Percentiles rank a stretch among this genome's conserved stretches.
Evolutionary conservation across 1,139 yeast species (phyloP).

Genomic region (Yamadazyma sp.): DNA sequence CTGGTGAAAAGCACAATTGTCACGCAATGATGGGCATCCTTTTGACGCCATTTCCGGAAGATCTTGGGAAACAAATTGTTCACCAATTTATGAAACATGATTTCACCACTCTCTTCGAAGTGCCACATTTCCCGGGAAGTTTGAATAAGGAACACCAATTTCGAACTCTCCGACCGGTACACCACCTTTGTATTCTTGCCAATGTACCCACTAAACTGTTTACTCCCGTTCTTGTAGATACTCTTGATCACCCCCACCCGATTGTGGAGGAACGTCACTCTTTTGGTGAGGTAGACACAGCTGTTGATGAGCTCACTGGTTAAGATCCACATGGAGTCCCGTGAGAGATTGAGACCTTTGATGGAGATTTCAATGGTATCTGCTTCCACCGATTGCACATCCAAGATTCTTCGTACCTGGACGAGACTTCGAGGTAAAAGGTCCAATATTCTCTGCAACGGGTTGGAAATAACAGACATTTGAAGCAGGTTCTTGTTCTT

Average conservation of each 20-base stretch:
- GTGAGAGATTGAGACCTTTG: constrained; percentile 75
- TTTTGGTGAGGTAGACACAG: constrained; percentile 69
- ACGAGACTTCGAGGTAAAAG: constrained; percentile 67
- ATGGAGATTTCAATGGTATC: constrained; percentile 82
- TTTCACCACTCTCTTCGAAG: constrained; percentile 94
- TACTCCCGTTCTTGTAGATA: constrained; percentile 70
- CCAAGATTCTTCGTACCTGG: constrained; percentile 43
- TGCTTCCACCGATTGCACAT: constrained; percentile 53
- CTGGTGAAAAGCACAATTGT: constrained; percentile 88
- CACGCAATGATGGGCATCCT: constrained; percentile 85
- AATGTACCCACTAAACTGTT: constrained; percentile 61
- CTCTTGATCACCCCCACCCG: constrained; percentile 61
- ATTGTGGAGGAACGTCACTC: constrained; percentile 60
- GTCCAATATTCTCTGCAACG: constrained; percentile 61
- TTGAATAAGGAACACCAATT: constrained; percentile 79
- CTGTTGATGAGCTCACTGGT: constrained; percentile 60
- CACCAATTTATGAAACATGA: constrained; percentile 87
- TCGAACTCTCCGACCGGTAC: constrained; percentile 88
- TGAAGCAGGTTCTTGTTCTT: constrained; percentile 23
- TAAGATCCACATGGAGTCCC: constrained; percentile 94
- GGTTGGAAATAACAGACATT: constrained; percentile 63
- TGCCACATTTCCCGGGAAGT: constrained; percentile 97
- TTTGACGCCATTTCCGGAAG: constrained; percentile 82
- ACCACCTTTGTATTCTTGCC: constrained; percentile 77
- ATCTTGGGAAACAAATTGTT: constrained; percentile 88